Percentiles rank a stretch among this genome's conserved stretches.
Evolutionary conservation across 2,329 filamentous ascomycete genomes (phyloP).

Genomic region (Verticillium isaacii): DNA sequence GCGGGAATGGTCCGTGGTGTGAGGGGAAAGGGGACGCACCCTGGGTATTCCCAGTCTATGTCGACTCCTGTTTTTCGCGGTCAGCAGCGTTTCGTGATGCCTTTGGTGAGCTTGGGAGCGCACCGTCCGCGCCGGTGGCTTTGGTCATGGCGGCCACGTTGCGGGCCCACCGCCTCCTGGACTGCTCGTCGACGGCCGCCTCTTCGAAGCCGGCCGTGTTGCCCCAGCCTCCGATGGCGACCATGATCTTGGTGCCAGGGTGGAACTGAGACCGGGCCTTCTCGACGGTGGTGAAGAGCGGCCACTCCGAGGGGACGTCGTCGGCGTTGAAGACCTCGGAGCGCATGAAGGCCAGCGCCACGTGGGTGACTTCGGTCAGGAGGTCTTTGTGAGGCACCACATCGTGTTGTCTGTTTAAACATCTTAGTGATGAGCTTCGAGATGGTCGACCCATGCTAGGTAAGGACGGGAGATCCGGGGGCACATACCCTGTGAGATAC

Average conservation of each 20-base stretch:
- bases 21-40: conserved; percentile 22
- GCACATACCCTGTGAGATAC: conserved; percentile 45
- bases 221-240: conserved; percentile 74
- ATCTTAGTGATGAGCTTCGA: not conserved
- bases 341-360: conserved; percentile 53
- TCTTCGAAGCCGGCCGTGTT: conserved; percentile 59
- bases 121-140: conserved; percentile 59
- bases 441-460: not conserved
- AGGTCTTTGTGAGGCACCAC: conserved; percentile 31
- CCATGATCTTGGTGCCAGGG: conserved; percentile 54
- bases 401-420: conserved; percentile 38
- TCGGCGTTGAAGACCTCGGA: conserved; percentile 46
- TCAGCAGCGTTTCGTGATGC: not conserved
- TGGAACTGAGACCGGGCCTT: conserved; percentile 43
- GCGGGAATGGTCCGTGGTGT: not conserved
- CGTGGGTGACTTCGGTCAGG: conserved; percentile 46
- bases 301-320: conserved; percentile 30
- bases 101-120: no score
- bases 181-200: conserved; percentile 38
- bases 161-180: conserved; percentile 54
- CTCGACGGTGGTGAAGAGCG: conserved; percentile 48
- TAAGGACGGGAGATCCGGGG: not conserved
- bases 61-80: conserved; percentile 24
- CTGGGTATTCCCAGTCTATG: conserved; percentile 63
- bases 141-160: conserved; percentile 62